Percentiles rank a stretch among this genome's conserved stretches.
Evolutionary conservation across 2,329 filamentous ascomycete genomes (phyloP).

Genomic region (Trichoderma lentiforme): DNA sequence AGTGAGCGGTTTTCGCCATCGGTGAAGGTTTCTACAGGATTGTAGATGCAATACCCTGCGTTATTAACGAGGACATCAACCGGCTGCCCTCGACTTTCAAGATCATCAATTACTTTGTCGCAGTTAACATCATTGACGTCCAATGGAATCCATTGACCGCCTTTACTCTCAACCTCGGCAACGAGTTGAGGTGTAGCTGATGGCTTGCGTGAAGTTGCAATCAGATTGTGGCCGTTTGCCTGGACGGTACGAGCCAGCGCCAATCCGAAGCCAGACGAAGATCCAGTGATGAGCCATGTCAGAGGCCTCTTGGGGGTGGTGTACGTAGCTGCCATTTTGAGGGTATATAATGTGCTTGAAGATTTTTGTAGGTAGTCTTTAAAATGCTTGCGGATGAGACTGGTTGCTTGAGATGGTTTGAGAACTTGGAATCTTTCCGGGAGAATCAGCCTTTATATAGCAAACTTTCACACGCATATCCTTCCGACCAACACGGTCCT

Average conservation of each 20-base stretch:
- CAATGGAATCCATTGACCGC: neutral
- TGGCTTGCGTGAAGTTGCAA: slow-evolving; percentile 2
- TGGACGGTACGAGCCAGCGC: slow-evolving; percentile 2
- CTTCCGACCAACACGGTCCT: neutral
- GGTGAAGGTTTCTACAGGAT: neutral
- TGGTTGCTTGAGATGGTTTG: neutral
- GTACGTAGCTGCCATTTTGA: neutral
- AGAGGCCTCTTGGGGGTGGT: neutral
- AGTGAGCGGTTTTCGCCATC: neutral
- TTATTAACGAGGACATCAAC: slow-evolving; percentile 10
- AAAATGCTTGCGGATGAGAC: neutral
- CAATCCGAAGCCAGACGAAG: slow-evolving; percentile 2
- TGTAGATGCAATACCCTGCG: slow-evolving; percentile 8
- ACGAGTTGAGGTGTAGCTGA: neutral
- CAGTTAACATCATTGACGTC: neutral
- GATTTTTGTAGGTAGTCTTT: neutral
- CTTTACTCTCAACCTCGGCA: neutral
- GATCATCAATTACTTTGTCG: neutral
- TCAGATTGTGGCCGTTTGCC: slow-evolving; percentile 1
- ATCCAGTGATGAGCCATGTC: slow-evolving; percentile 10
- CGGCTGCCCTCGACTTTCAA: neutral
- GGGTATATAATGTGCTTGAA: neutral
- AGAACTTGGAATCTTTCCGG: neutral
- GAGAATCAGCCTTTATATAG: neutral
- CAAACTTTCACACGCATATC: neutral